These are phyloP conservation scores for Crucihimalaya himalaica DNA, from an alignment of 345 rosid genomes.

Conservation along the genomic window DNA sequence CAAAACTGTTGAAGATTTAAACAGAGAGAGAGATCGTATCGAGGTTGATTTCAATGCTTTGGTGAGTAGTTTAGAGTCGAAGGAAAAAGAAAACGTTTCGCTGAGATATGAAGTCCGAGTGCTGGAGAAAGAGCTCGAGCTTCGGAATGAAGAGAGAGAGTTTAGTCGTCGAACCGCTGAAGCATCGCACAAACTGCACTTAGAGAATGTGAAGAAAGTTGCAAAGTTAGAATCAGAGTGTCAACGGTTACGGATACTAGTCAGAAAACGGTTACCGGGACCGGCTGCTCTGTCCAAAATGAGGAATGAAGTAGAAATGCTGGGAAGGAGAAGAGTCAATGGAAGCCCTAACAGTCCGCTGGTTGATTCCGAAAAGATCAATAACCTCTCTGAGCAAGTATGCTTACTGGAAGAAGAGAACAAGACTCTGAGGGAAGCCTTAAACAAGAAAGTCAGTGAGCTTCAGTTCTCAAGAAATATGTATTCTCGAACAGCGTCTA, in stretches of 20 bases:
- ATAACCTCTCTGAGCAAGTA: constrained; percentile 63
- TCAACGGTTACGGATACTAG: constrained; percentile 77
- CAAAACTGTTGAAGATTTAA: constrained; percentile 58
- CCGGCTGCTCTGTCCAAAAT: constrained; percentile 80
- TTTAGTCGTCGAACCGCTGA: constrained; percentile 69
- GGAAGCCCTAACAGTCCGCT: constrained; percentile 36
- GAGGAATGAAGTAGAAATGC: constrained; percentile 77
- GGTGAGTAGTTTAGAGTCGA: constrained; percentile 61
- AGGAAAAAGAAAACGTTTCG: constrained; percentile 71
- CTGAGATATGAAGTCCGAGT: constrained; percentile 79
- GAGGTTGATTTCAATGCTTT: constrained; percentile 59
- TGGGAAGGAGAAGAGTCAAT: constrained; percentile 60
- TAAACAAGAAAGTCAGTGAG: constrained; percentile 63
- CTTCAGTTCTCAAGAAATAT: constrained; percentile 70
- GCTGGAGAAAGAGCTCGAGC: constrained; percentile 90
- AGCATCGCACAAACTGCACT: constrained; percentile 74
- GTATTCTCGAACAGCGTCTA: constrained; percentile 66
- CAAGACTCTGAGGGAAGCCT: constrained; percentile 69
- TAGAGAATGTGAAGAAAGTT: constrained; percentile 80
- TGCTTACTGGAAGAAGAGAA: constrained; percentile 77
- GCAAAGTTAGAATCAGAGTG: constrained; percentile 91
- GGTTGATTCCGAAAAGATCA: constrained; percentile 46
- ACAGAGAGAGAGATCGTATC: constrained; percentile 54
- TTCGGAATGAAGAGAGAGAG: constrained; percentile 89
- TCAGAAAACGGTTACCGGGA: constrained; percentile 82